Evolutionary conservation across 257 asterid species (phyloP).

Genomic region (Solanum chilense): DNA sequence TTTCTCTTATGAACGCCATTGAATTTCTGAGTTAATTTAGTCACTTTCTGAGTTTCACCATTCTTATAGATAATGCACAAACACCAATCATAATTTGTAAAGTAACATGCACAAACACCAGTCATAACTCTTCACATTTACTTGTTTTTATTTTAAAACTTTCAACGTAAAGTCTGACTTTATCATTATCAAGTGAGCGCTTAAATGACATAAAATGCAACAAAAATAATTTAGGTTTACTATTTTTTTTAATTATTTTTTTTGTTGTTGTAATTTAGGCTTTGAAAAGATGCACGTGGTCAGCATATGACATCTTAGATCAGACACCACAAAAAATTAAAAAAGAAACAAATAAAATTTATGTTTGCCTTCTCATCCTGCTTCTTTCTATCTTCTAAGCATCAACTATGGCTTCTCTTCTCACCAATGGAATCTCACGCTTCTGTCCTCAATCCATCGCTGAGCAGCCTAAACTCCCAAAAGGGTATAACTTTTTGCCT

Average conservation of each 20-base stretch:
- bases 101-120: too few species aligned
- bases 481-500: slow-evolving; percentile 13
- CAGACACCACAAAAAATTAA: slow-evolving; percentile 9
- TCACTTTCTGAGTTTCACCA: too few species aligned
- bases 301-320: slow-evolving; percentile 19
- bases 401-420: slow-evolving; percentile 55
- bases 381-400: neutral
- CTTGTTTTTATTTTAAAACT: too few species aligned
- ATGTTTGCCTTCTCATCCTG: neutral
- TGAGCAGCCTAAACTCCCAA: slow-evolving; percentile 16
- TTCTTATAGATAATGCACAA: too few species aligned
- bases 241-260: neutral
- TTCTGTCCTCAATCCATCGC: slow-evolving; percentile 39
- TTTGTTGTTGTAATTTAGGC: neutral
- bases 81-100: too few species aligned
- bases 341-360: neutral
- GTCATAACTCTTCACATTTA: too few species aligned
- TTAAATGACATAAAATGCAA: neutral
- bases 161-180: too few species aligned
- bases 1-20: too few species aligned
- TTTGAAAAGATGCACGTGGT: slow-evolving; percentile 32
- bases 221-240: neutral
- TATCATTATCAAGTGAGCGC: too few species aligned
- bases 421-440: slow-evolving; percentile 52
- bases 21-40: too few species aligned